Evolutionary conservation across 148 eudicot genomes (phyloP).

Genomic region (Rhododendron simsii): DNA sequence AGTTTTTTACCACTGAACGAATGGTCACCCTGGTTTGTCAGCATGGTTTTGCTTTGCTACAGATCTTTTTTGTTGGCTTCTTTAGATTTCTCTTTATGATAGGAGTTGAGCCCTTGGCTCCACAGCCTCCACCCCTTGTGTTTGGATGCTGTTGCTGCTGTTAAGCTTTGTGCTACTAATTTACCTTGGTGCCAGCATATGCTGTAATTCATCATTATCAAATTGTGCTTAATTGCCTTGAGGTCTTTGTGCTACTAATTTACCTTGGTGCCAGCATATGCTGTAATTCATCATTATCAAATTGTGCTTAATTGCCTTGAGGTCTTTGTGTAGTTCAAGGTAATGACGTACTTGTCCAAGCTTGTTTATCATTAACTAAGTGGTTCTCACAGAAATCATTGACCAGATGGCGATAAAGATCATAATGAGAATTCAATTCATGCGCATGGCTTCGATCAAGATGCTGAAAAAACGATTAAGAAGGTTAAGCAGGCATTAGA

Average conservation of each 20-base stretch:
- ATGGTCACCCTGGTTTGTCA: neutral
- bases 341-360: neutral
- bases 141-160: conserved; percentile 6
- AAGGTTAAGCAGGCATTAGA: conserved; percentile 81
- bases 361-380: neutral
- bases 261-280: neutral
- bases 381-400: conserved; percentile 10
- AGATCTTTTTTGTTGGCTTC: neutral
- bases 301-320: neutral
- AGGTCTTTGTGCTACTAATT: neutral
- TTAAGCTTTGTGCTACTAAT: neutral
- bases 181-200: neutral
- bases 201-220: neutral
- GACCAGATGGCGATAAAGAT: conserved; percentile 56
- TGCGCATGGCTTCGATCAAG: conserved; percentile 76
- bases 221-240: neutral
- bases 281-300: neutral
- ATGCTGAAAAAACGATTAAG: conserved; percentile 72
- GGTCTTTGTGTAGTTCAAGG: neutral
- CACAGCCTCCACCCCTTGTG: neutral
- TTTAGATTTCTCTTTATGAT: neutral
- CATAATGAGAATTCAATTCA: conserved; percentile 51
- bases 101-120: neutral
- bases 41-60: neutral
- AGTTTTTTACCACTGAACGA: neutral